phyloP scores from a whole-genome alignment of 2,329 filamentous ascomycete genomes.

The Phyllosticta citriasiana region DNA sequence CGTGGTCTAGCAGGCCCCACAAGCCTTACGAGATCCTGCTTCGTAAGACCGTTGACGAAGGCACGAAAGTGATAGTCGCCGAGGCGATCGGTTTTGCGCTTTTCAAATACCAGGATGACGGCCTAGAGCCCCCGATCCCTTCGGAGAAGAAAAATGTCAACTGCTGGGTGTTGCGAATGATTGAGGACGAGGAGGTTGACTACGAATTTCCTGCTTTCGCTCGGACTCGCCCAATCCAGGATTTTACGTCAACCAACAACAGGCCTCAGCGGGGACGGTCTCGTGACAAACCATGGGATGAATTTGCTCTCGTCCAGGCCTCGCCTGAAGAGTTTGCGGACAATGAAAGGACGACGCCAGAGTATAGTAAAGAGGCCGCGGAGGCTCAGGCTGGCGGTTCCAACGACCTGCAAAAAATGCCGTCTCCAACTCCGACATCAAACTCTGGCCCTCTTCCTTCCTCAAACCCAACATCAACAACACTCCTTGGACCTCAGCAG shows the following conservation, averaged over 20 bases:
- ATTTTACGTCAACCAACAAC: constrained; percentile 73
- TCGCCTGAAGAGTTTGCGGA: constrained; percentile 57
- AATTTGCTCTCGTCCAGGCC: constrained; percentile 70
- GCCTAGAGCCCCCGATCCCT: constrained; percentile 56
- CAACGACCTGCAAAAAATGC: constrained; percentile 10
- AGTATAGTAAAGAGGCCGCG: constrained; percentile 48
- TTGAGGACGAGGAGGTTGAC: constrained; percentile 74
- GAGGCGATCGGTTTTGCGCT: constrained; percentile 75
- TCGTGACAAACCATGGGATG: constrained; percentile 69
- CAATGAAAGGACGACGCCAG: constrained; percentile 58
- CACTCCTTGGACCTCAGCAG: constrained; percentile 28
- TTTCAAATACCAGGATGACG: constrained; percentile 70
- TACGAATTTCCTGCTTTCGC: constrained; percentile 75
- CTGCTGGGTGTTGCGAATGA: constrained; percentile 74
- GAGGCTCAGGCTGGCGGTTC: constrained; percentile 3
- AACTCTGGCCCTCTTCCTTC: constrained; percentile 20
- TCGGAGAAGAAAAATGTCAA: constrained; percentile 65
- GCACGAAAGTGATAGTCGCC: constrained; percentile 60
- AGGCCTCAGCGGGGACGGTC: constrained; percentile 53
- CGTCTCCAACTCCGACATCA: constrained; percentile 22
- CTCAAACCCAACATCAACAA: constrained; percentile 14
- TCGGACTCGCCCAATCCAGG: constrained; percentile 60
- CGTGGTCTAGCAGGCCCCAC: constrained; percentile 55
- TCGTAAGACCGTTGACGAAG: constrained; percentile 57
- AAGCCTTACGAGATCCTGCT: constrained; percentile 65